These are phyloP conservation scores for Cladosporium halotolerans DNA, from an alignment of 2,329 filamentous ascomycete genomes.

Conservation along the genomic window DNA sequence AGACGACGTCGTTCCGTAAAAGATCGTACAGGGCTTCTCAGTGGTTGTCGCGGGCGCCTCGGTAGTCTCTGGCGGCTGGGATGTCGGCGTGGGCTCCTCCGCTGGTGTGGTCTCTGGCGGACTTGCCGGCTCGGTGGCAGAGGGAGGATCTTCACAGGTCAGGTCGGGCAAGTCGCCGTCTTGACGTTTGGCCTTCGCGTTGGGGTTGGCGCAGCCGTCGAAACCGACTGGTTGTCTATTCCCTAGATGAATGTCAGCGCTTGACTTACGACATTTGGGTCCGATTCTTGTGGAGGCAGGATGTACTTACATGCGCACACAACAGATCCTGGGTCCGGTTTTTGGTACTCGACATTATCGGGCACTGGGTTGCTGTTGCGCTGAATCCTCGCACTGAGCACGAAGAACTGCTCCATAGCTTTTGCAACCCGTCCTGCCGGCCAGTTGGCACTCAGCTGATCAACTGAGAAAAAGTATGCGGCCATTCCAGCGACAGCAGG, in stretches of 20 bases:
- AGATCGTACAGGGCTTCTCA: background rate
- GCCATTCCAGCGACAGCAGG: constrained; percentile 2
- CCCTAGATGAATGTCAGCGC: background rate
- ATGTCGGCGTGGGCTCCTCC: background rate
- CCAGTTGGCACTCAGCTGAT: constrained; percentile 1
- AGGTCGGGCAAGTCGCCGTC: background rate
- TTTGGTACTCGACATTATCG: background rate
- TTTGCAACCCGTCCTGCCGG: background rate
- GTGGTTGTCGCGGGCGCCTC: background rate
- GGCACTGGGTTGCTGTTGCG: constrained; percentile 4
- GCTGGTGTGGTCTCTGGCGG: background rate
- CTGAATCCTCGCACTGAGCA: background rate
- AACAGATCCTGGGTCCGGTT: background rate
- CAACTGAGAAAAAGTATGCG: constrained; percentile 1
- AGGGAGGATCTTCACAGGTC: background rate
- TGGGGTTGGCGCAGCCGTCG: background rate
- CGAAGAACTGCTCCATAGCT: constrained; percentile 2
- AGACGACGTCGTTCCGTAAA: background rate
- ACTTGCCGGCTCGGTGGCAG: background rate
- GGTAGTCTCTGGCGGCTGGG: background rate
- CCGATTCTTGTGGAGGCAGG: background rate
- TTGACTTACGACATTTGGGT: background rate
- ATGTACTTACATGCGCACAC: background rate
- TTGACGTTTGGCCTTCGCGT: background rate
- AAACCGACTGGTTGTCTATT: background rate